Evolutionary conservation across 2,329 filamentous ascomycete species (phyloP).

Genomic region (Fusarium sp.): DNA sequence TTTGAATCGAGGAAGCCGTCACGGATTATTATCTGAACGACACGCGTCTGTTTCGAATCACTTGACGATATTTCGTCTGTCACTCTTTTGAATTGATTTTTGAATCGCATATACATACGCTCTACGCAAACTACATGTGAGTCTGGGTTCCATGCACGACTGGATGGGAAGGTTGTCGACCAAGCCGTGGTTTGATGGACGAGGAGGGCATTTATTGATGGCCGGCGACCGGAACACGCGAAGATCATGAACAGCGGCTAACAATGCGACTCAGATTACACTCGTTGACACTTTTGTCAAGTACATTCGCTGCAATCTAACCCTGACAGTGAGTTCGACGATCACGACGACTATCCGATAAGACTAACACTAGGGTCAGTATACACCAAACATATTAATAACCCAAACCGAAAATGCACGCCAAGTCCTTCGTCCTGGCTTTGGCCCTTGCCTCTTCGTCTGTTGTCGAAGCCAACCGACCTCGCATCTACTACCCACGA

Average conservation of each 20-base stretch:
- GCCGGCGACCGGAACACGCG: neutral
- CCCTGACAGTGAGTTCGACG: conserved; percentile 59
- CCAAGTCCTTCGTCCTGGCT: conserved; percentile 58
- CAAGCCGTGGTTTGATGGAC: neutral
- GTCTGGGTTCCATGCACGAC: conserved; percentile 11
- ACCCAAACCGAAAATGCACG: conserved; percentile 56
- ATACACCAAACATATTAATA: conserved; percentile 42
- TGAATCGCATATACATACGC: conserved; percentile 46
- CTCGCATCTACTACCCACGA: conserved; percentile 68
- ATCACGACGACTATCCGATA: neutral
- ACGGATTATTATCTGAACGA: conserved; percentile 46
- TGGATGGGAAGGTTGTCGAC: neutral
- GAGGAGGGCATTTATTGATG: neutral
- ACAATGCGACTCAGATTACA: conserved; percentile 49
- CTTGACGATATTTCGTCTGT: conserved; percentile 60
- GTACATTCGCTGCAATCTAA: conserved; percentile 65
- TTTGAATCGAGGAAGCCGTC: conserved; percentile 24
- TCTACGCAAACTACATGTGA: conserved; percentile 48
- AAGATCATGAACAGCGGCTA: conserved; percentile 3
- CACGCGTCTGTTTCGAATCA: conserved; percentile 44
- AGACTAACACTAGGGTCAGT: conserved; percentile 28
- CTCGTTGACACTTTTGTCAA: conserved; percentile 67
- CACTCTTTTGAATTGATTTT: conserved; percentile 56
- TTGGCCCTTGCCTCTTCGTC: conserved; percentile 61
- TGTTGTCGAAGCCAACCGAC: conserved; percentile 57